phyloP scores from a whole-genome alignment of 371 early-diverging fungal species.

The Choanephora cucurbitarum region DNA sequence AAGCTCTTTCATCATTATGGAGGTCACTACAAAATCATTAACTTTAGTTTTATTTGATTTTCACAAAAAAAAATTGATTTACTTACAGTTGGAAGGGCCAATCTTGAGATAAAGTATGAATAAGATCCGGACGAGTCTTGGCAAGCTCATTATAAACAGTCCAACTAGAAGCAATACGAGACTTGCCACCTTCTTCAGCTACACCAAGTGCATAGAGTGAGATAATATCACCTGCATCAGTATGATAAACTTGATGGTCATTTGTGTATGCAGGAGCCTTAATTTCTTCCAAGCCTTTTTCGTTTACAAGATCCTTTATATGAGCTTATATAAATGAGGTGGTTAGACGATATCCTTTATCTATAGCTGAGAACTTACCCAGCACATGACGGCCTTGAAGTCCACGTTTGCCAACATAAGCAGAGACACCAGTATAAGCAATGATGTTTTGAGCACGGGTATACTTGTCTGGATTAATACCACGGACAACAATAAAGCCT shows the following conservation, averaged over 20 bases:
- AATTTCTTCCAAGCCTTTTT: constrained; percentile 25
- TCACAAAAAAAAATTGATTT: no score
- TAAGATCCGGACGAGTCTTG: constrained; percentile 30
- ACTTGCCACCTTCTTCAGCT: constrained; percentile 32
- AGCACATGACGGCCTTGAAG: constrained; percentile 29
- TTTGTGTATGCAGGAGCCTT: constrained; percentile 33
- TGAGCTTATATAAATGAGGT: constrained; percentile 14
- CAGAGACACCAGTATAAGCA: constrained; percentile 35
- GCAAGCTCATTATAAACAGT: constrained; percentile 38
- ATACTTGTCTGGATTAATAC: constrained; percentile 32
- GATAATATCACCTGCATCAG: constrained; percentile 36
- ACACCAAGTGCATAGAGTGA: constrained; percentile 35
- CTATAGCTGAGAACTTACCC: constrained; percentile 17
- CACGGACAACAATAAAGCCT: constrained; percentile 31
- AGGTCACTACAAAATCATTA: constrained; percentile 9
- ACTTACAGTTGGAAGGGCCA: constrained; percentile 33
- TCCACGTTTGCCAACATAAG: constrained; percentile 33
- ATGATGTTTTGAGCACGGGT: constrained; percentile 30
- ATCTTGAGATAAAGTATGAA: constrained; percentile 28
- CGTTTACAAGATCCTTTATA: constrained; percentile 30
- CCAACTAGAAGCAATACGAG: constrained; percentile 38
- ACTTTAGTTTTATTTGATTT: not conserved
- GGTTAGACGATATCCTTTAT: not conserved
- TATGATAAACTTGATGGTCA: constrained; percentile 36
- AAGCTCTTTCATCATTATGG: constrained; percentile 15